A percentile compares a stretch with the other conserved stretches of the same genome.
These are phyloP conservation scores for Orbilia ellipsospora DNA, from an alignment of 2,329 filamentous ascomycete species.

Conservation along the genomic window DNA sequence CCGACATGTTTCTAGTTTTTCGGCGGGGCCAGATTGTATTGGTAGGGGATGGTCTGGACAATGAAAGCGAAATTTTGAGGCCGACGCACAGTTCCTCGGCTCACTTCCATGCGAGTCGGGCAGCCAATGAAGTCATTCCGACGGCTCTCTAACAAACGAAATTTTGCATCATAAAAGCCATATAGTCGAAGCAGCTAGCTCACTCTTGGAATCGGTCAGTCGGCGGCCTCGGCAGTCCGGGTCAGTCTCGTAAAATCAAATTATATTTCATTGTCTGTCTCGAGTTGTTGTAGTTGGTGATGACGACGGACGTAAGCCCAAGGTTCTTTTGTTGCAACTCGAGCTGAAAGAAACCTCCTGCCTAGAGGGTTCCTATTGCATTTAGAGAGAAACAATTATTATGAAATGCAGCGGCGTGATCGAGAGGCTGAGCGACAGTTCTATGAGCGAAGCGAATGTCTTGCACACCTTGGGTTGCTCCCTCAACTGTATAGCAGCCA, in stretches of 20 bases:
- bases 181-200: too few species aligned
- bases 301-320: slow-evolving; percentile 14
- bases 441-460: neutral
- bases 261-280: too few species aligned
- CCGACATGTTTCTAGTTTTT: slow-evolving; percentile 7
- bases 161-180: too few species aligned
- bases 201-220: too few species aligned
- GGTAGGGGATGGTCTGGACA: slow-evolving; percentile 13
- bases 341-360: slow-evolving; percentile 49
- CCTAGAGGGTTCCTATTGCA: slow-evolving; percentile 23
- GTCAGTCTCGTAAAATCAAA: too few species aligned
- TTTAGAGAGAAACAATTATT: neutral
- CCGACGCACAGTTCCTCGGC: neutral
- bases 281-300: too few species aligned
- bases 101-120: neutral
- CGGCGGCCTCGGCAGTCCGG: too few species aligned
- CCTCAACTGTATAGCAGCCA: neutral
- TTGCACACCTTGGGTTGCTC: neutral
- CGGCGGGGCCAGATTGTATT: slow-evolving; percentile 29
- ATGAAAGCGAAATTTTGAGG: slow-evolving; percentile 22
- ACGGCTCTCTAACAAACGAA: too few species aligned
- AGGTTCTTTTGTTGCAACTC: slow-evolving; percentile 10
- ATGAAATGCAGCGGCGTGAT: slow-evolving; percentile 1
- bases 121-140: neutral
- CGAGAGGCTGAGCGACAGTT: slow-evolving; percentile 37